Evolutionary conservation across 345 rosid species (phyloP).

Genomic region (Angophora floribunda): DNA sequence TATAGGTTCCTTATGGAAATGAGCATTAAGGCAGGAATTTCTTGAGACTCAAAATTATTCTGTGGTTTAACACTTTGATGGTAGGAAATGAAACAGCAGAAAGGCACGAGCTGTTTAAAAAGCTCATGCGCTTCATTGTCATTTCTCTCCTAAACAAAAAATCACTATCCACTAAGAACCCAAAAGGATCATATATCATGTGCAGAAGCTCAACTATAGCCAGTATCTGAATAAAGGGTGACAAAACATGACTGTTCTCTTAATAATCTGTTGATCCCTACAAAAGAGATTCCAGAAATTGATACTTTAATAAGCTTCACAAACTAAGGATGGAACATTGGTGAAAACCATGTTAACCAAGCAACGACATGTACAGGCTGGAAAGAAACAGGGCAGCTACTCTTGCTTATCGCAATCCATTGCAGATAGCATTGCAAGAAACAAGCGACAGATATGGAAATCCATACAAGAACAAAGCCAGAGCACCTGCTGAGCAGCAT

Average conservation of each 20-base stretch:
- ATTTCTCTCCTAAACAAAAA: neutral
- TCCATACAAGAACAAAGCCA: neutral
- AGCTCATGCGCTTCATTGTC: neutral
- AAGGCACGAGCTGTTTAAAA: neutral
- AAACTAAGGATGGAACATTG: neutral
- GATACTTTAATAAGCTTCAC: neutral
- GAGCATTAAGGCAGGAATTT: neutral
- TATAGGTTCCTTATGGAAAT: neutral
- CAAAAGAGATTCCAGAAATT: neutral
- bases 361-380: neutral
- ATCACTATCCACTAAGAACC: neutral
- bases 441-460: neutral
- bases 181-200: neutral
- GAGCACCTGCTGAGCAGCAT: constrained; percentile 50
- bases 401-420: neutral
- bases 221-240: neutral
- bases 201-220: neutral
- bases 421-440: neutral
- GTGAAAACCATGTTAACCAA: neutral
- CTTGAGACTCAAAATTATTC: neutral
- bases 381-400: neutral
- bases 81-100: neutral
- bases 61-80: neutral
- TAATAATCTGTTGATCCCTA: neutral
- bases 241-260: neutral